Conservation (phyloP, 305 asterid species). For the Euphrasia arctica region DNA sequence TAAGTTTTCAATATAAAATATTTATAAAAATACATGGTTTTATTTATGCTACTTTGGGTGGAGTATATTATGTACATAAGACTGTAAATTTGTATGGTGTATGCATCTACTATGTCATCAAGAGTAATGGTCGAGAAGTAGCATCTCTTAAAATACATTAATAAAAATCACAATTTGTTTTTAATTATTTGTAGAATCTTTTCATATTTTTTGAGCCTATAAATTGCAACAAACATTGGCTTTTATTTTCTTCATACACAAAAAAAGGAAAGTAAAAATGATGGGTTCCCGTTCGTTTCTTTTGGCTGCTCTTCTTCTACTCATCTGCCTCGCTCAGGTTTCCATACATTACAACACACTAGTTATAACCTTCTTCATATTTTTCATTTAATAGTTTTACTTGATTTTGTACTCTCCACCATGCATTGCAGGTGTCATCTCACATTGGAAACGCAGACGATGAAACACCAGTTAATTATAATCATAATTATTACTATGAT, state of each 20-base stretch:
- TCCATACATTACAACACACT: background rate
- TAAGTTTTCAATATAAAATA: too few species aligned
- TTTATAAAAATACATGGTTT: too few species aligned
- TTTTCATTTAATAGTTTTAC: background rate
- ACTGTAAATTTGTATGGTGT: too few species aligned
- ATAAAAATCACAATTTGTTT: too few species aligned
- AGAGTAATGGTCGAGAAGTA: too few species aligned
- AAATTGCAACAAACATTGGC: background rate
- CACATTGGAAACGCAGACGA: slow-evolving; percentile 40
- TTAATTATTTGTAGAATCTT: background rate
- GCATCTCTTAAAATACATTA: too few species aligned
- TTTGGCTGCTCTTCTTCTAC: slow-evolving; percentile 29
- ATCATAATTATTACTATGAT: background rate
- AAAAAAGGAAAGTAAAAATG: background rate
- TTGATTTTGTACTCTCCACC: background rate
- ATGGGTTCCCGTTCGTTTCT: slow-evolving; percentile 42
- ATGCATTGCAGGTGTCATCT: slow-evolving; percentile 46
- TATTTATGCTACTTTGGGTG: too few species aligned
- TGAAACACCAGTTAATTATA: slow-evolving; percentile 6
- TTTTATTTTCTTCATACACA: too few species aligned
- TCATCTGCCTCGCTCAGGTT: slow-evolving; percentile 45
- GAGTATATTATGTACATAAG: too few species aligned
- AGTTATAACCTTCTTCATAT: background rate
- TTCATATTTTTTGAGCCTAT: background rate
- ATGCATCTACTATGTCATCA: too few species aligned